These are phyloP conservation scores for Furcasterigmium furcatum DNA, from an alignment of 2,329 filamentous ascomycete genomes.

Conservation along the genomic window DNA sequence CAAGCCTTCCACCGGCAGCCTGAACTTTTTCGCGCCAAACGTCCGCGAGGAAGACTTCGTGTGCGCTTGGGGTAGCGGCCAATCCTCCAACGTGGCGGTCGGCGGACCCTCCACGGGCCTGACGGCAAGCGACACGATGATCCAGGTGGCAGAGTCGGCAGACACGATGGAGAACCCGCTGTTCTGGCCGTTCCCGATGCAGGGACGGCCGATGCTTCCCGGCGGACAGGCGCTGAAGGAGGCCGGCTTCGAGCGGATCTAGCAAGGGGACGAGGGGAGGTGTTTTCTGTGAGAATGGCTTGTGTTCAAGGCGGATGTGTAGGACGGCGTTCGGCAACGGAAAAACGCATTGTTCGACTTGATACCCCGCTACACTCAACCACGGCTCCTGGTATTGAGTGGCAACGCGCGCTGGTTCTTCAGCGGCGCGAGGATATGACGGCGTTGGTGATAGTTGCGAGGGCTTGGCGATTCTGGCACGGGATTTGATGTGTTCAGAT, in stretches of 20 bases:
- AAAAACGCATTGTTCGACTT: no score
- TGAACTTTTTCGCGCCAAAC: constrained; percentile 56
- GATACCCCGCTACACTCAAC: no score
- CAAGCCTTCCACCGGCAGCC: constrained; percentile 46
- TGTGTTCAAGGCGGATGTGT: no score
- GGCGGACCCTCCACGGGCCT: background rate
- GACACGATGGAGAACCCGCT: constrained; percentile 49
- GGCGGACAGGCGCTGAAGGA: constrained; percentile 42
- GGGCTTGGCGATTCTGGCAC: no score
- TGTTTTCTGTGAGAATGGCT: constrained; percentile 21
- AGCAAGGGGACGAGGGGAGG: no score
- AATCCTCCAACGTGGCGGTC: background rate
- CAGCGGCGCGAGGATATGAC: no score
- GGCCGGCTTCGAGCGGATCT: constrained; percentile 47
- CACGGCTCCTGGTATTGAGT: no score
- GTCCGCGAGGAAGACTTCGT: constrained; percentile 44
- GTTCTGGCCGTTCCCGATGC: constrained; percentile 61
- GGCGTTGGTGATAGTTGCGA: no score
- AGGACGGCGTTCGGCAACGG: background rate
- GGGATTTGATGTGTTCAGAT: no score
- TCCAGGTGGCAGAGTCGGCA: constrained; percentile 15
- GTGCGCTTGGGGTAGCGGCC: constrained; percentile 39
- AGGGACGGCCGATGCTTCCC: constrained; percentile 52
- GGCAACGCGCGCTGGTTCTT: no score
- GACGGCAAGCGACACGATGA: background rate